Base-by-base conservation (phyloP, 768 basidiomycete genomes). In the Serendipita sp. region DNA sequence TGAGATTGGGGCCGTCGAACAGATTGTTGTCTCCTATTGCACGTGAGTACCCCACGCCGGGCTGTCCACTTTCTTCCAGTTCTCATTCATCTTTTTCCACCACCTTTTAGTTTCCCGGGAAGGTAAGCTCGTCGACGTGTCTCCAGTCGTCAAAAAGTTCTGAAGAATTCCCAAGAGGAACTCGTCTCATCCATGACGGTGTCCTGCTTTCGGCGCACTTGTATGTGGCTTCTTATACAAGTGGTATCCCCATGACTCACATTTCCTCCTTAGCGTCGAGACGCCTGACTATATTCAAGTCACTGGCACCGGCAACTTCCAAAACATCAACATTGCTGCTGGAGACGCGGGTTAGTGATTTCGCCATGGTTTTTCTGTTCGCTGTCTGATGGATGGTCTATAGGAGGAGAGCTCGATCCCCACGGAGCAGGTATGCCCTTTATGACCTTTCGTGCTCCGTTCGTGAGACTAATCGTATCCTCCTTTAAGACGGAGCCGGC, bases 281-380 rank as follows among this genome's bases (percentile, higher is more conserved):
- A 87, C 88, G 0, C 82, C 85, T 17, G 83, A 84, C 70, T 89
- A 82, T 70, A 76, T 88, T 34, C 86, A 86, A 68, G 73, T 88
- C 61, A 83, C 82, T 34, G 89, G 85, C 75, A 66, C 69, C 56
- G 74, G 74, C 26, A 74, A 76, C 68, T 71, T 76, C 45, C 74
- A 72, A 62, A 71, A 72, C 66, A 67, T 77, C 65, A 75, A 77
- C 72, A 70, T 77, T 63, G 48, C 58, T 0, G 45, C 62, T 3
- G 71, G 71, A 13, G 77, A 78, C 62, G 65, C 66, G 22, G 76
- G 77, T 38, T 14, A 38, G 34, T 38, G 34, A 38, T 14, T 38
- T 14, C 14, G 14, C 14, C 14, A 38, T 14, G 34, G 34, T 38
- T 38, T 38, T 38, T 3, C 3, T 38, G 34, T 38, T 14, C 3